Evolutionary conservation across 306 rosid species (phyloP), one percentile per base, ranked within the genome.

Genomic region (Cicer yamashitae): DNA sequence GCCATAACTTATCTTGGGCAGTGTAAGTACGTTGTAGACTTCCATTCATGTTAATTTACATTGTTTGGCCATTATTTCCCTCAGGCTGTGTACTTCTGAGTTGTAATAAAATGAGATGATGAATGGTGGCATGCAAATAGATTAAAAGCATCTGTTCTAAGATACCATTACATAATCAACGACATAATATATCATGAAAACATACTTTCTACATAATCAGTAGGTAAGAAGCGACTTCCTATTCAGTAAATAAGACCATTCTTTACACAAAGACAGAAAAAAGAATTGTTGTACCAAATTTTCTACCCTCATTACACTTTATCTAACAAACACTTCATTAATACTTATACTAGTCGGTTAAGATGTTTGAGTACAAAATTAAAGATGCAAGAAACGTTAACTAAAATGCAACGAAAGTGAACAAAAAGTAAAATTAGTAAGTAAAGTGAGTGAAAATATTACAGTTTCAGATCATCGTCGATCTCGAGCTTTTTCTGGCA

Each of bases 401-500:
- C 25, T 10, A 39, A 6, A 39, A 39, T 38, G 9, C 7, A 63
- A 1, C 30, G 43, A 43, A 57, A 68, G 13, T 8, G 38, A 4
- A 4, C 40, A 77, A 30, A 1, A 0, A 13, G 9, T 75, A 18
- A 22, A 10, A 22, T 3, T 6, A 46, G 13, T 8, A 20, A 34
- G 22, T 44, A 6, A 34, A 8, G 11, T 30, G 3, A 5, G 8
- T 2, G 0, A 38, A 46, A 59, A 14, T 7, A 72, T 20, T 78
- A 82, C 86, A 83, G 83, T 74, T 78, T 83, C 18, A 6, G 70
- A 54, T 83, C 86, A 7, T 83, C 86, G 0, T 83, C 86, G 30
- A 83, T 83, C 71, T 83, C 86, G 37, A 83, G 83, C 81, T 83
- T 83, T 77, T 83, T 83, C 83, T 83, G 86, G 83, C 86, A 83